A percentile compares a stretch with the other conserved stretches of the same genome.
These are phyloP conservation scores for Apiospora rasikravindrae DNA, from an alignment of 2,329 filamentous ascomycete species.

Conservation along the genomic window DNA sequence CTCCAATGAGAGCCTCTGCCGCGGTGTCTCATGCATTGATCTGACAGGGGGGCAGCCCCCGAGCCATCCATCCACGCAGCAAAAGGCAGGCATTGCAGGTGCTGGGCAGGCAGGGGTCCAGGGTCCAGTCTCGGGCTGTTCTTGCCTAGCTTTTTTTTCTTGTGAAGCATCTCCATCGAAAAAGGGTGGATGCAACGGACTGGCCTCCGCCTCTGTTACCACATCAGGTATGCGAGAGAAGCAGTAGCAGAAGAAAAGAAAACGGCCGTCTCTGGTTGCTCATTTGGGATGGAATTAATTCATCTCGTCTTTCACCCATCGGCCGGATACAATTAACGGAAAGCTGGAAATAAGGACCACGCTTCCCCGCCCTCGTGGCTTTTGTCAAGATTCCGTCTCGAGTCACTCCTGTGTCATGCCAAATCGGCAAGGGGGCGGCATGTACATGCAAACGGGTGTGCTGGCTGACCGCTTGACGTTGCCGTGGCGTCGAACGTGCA, in stretches of 20 bases:
- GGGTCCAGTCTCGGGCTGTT: not conserved
- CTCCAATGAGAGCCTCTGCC: slow-evolving; percentile 33
- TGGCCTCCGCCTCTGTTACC: not conserved
- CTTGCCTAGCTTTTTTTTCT: not conserved
- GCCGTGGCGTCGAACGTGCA: not conserved
- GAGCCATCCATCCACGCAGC: not conserved
- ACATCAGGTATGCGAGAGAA: not conserved
- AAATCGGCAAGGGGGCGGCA: too few species aligned
- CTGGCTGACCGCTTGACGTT: not conserved
- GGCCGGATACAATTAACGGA: too few species aligned
- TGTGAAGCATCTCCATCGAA: not conserved
- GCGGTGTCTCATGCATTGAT: slow-evolving; percentile 16
- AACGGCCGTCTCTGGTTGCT: not conserved
- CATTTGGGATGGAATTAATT: not conserved
- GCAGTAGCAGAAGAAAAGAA: not conserved
- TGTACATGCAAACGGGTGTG: too few species aligned
- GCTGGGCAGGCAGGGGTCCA: slow-evolving; percentile 7
- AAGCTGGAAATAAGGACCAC: slow-evolving; percentile 2
- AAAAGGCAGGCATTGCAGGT: not conserved
- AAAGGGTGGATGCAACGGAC: not conserved
- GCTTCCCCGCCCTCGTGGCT: not conserved
- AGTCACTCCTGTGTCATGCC: not conserved
- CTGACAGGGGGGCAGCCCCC: not conserved
- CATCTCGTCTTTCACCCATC: slow-evolving; percentile 4
- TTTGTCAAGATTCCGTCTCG: not conserved